Evolutionary conservation across 2,329 filamentous ascomycete genomes (phyloP), one percentile per base, ranked within the genome.

Genomic region (Capronia americana): DNA sequence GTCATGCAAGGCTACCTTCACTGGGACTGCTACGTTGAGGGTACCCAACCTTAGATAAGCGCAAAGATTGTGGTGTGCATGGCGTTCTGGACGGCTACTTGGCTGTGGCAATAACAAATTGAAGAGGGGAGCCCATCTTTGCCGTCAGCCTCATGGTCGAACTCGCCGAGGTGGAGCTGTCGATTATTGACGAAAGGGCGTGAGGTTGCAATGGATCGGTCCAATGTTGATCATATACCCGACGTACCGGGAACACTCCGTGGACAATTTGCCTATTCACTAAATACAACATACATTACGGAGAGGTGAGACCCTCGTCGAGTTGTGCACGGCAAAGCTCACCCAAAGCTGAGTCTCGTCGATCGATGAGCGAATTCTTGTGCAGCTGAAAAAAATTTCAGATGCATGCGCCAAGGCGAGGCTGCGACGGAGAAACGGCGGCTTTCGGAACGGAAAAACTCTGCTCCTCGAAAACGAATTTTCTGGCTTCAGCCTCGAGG

Each of bases 1-100:
- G 24, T 34, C 7, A n/a, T n/a, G 50, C 63, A 61, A 65, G 63
- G 63, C 63, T 65, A 65, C 63, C 57, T 57, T 58, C 57, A 41
- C 48, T 28, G 34, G 58, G n/a, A 26, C 28, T 54, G 28, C 26
- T 26, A 59, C 48, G 44, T 14, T 28, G 23, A 20, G 28, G 57
- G 44, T 1, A 44, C 38, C 14, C 44, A 44, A 20, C 44, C 46
- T 59, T 59, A 28, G 30, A 30, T 34, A 34, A 24, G 57, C 41
- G 20, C 44, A 50, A 34, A 44, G 6, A 34, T 11, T 34, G 10
- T 34, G 14, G 34, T 41, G 34, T 41, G 12, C 12, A 41, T 41
- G 34, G 34, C 34, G 34, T 41, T 41, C 34, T 17, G 34, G 34
- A 41, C 12, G 34, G 17, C 17, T 20, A 44, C 17, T 44, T 44